These are phyloP conservation scores for Mucor racemosus DNA, from an alignment of 371 early-diverging fungal species.

Conservation along the genomic window DNA sequence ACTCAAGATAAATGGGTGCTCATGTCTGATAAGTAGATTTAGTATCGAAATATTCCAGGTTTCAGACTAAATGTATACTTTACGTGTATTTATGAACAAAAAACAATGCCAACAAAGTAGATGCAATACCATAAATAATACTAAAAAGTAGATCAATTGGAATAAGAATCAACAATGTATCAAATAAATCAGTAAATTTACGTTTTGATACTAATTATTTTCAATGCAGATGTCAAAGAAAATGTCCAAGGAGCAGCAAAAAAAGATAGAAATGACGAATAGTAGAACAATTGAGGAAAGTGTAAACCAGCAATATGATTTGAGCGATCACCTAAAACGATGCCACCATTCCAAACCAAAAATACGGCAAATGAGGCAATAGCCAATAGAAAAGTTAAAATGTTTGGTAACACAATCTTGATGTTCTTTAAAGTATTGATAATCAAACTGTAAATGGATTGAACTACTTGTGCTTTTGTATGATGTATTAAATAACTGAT, in stretches of 20 bases:
- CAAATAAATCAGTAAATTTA: neutral
- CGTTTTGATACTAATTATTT: conserved; percentile 12
- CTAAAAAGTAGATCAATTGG: neutral
- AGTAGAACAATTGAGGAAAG: conserved; percentile 90
- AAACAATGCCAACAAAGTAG: conserved; percentile 8
- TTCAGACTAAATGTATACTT: conserved; percentile 24
- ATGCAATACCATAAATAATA: conserved; percentile 7
- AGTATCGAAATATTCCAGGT: neutral
- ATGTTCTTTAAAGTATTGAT: conserved; percentile 14
- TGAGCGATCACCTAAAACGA: conserved; percentile 87
- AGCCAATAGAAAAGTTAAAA: conserved; percentile 44
- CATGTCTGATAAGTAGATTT: conserved; percentile 56
- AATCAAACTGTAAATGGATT: conserved; percentile 17
- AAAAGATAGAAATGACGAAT: conserved; percentile 65
- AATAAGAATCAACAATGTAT: neutral
- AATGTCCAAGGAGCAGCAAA: conserved; percentile 46
- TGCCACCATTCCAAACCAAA: conserved; percentile 81
- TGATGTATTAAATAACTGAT: neutral
- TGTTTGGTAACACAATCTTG: conserved; percentile 19
- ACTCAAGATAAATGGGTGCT: conserved; percentile 92
- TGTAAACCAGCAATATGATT: conserved; percentile 87
- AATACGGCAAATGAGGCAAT: conserved; percentile 66
- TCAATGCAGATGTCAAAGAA: neutral
- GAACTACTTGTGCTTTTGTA: conserved; percentile 10
- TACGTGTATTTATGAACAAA: conserved; percentile 64